These are phyloP conservation scores for Anthracocystis setariae DNA, from an alignment of 1,284 basidiomycete genomes.

Conservation along the genomic window DNA sequence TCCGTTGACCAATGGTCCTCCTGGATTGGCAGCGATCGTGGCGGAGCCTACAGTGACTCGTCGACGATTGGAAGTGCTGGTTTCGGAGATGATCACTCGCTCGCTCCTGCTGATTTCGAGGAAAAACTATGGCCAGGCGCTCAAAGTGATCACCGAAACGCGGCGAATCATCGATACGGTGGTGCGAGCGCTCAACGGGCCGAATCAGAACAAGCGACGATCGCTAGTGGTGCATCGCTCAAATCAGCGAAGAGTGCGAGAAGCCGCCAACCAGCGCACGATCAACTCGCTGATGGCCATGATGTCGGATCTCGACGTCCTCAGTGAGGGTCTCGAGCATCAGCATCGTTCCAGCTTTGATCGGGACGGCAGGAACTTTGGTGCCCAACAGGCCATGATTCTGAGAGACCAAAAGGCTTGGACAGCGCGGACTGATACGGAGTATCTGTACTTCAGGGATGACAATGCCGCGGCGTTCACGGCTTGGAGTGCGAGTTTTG, in stretches of 20 bases:
- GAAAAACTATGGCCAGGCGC: conserved; percentile 58
- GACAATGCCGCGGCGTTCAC: conserved; percentile 60
- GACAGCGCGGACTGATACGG: conserved; percentile 57
- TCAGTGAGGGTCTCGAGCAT: conserved; percentile 56
- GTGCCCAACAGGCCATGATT: conserved; percentile 63
- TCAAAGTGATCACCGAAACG: conserved; percentile 57
- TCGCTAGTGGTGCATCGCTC: conserved; percentile 33
- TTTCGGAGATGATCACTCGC: conserved; percentile 64
- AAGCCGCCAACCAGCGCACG: conserved; percentile 50
- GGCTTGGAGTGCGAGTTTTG: conserved; percentile 47
- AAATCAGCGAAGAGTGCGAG: conserved; percentile 47
- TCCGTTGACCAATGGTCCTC: conserved; percentile 46
- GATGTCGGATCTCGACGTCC: conserved; percentile 58
- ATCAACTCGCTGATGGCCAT: conserved; percentile 58
- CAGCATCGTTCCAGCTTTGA: conserved; percentile 54
- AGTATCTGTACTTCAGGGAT: conserved; percentile 51
- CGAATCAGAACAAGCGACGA: conserved; percentile 26
- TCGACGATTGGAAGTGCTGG: conserved; percentile 58
- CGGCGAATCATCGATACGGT: conserved; percentile 63
- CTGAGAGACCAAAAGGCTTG: conserved; percentile 62
- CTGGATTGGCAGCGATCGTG: conserved; percentile 50
- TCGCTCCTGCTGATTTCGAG: conserved; percentile 59
- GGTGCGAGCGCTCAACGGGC: conserved; percentile 50
- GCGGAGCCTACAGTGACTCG: conserved; percentile 61
- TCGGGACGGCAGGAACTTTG: conserved; percentile 57